These are phyloP conservation scores for Raphanus hybrid DNA, from an alignment of 441 rosid genomes.

Conservation along the genomic window DNA sequence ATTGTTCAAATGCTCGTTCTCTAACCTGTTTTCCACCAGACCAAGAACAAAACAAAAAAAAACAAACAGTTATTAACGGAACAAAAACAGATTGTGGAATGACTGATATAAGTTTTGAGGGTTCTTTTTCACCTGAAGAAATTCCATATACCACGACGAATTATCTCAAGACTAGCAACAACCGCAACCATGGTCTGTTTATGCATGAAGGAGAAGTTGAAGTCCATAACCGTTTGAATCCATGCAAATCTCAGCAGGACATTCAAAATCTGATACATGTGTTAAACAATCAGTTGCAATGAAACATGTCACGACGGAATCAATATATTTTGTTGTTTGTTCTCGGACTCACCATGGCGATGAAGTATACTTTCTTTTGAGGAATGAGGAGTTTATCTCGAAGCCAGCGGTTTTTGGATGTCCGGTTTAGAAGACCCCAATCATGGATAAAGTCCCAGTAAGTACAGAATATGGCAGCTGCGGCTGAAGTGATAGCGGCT, in stretches of 20 bases:
- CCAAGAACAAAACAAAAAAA: neutral
- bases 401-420: constrained; percentile 71
- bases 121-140: constrained; percentile 53
- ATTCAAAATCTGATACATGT: constrained; percentile 50
- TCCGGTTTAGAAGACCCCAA: constrained; percentile 75
- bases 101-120: constrained; percentile 1
- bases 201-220: constrained; percentile 45
- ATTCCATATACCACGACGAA: constrained; percentile 70
- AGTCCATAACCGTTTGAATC: constrained; percentile 61
- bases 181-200: constrained; percentile 40
- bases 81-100: neutral
- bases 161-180: constrained; percentile 60
- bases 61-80: constrained; percentile 7
- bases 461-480: constrained; percentile 57
- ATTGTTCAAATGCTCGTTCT: constrained; percentile 50
- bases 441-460: constrained; percentile 78
- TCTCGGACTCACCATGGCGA: constrained; percentile 61
- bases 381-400: constrained; percentile 82
- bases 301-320: constrained; percentile 4
- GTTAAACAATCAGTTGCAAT: constrained; percentile 14
- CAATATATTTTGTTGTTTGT: neutral
- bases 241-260: constrained; percentile 62
- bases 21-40: constrained; percentile 41
- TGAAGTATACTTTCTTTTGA: constrained; percentile 56
- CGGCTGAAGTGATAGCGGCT: constrained; percentile 52